These are phyloP conservation scores for Fusarium armeniacum DNA, from an alignment of 2,329 filamentous ascomycete genomes.

Conservation along the genomic window DNA sequence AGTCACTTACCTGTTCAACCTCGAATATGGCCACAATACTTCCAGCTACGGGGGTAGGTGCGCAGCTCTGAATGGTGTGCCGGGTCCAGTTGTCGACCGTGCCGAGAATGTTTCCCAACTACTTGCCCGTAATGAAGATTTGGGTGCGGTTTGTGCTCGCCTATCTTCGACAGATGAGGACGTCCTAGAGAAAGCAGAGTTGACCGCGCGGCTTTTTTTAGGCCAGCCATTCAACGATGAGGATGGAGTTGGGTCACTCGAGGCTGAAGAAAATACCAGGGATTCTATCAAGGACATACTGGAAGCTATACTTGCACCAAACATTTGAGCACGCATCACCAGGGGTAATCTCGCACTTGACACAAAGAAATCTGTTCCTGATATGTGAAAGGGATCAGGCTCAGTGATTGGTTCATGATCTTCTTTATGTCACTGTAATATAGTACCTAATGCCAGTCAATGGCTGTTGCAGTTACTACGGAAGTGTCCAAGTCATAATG, in stretches of 20 bases:
- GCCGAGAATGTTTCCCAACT: constrained; percentile 81
- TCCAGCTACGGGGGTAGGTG: constrained; percentile 90
- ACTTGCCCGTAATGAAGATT: constrained; percentile 79
- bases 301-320: constrained; percentile 31
- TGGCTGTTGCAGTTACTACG: neutral
- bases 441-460: neutral
- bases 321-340: neutral
- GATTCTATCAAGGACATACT: constrained; percentile 35
- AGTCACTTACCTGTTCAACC: constrained; percentile 80
- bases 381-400: neutral
- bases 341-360: neutral
- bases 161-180: constrained; percentile 73
- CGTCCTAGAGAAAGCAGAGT: constrained; percentile 77
- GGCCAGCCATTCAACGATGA: constrained; percentile 37
- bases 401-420: neutral
- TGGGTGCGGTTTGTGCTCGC: constrained; percentile 78
- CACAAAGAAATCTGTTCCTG: neutral
- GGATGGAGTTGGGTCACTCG: neutral
- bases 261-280: neutral
- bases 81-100: constrained; percentile 76
- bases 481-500: neutral
- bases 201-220: constrained; percentile 70
- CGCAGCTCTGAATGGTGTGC: constrained; percentile 88
- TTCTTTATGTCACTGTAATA: neutral
- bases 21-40: constrained; percentile 75